These are phyloP conservation scores for Penicillium taxi DNA, from an alignment of 495 filamentous ascomycete species.

Conservation along the genomic window DNA sequence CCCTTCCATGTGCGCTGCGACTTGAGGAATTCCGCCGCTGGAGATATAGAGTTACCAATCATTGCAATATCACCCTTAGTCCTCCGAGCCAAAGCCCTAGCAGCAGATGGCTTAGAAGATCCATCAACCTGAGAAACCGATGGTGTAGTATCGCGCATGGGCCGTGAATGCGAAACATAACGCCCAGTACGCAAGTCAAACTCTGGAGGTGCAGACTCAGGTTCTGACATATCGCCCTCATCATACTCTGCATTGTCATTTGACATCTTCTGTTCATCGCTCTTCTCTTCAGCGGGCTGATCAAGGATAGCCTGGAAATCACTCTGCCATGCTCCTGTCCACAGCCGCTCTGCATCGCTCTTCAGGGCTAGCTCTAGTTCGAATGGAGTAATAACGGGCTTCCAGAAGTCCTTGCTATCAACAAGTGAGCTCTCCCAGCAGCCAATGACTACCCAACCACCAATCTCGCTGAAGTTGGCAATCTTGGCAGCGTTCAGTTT, in stretches of 20 bases:
- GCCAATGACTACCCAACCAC: conserved; percentile 93
- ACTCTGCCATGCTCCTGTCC: conserved; percentile 69
- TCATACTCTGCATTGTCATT: conserved; percentile 21
- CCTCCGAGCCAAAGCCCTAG: conserved; percentile 48
- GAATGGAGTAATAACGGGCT: conserved; percentile 84
- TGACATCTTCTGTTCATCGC: conserved; percentile 10
- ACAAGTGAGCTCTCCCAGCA: conserved; percentile 96
- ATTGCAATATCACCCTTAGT: conserved; percentile 63
- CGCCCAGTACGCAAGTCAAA: conserved; percentile 86
- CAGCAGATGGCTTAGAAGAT: conserved; percentile 24
- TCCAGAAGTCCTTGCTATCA: conserved; percentile 76
- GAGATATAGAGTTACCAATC: conserved; percentile 75
- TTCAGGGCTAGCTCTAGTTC: conserved; percentile 71
- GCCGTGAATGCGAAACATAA: conserved; percentile 74
- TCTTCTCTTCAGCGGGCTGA: conserved; percentile 14
- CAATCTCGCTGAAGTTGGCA: conserved; percentile 91
- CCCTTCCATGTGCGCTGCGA: conserved; percentile 86
- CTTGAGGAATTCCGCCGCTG: conserved; percentile 78
- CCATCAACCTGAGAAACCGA: conserved; percentile 28
- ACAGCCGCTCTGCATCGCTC: conserved; percentile 61
- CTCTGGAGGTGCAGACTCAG: conserved; percentile 70
- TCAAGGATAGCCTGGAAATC: conserved; percentile 57
- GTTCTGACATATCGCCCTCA: conserved; percentile 47
- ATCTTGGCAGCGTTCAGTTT: conserved; percentile 94
- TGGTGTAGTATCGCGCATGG: conserved; percentile 52